These are phyloP conservation scores for Trichoderma pleuroti DNA, from an alignment of 2,329 filamentous ascomycete species.

Conservation along the genomic window DNA sequence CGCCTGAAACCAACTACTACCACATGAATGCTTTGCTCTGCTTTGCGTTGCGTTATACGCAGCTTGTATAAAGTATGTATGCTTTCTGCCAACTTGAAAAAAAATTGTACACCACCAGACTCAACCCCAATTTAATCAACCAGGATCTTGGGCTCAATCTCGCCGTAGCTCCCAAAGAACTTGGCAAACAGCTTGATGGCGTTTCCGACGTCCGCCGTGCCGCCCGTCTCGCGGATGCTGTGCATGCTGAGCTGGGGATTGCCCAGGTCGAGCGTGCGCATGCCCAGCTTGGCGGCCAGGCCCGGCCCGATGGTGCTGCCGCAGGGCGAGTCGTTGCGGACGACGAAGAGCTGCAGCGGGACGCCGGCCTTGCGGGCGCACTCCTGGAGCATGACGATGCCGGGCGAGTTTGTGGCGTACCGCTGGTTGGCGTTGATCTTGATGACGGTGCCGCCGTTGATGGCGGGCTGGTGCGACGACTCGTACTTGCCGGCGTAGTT, in stretches of 20 bases:
- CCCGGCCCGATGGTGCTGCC: constrained; percentile 98
- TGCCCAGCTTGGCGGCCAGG: constrained; percentile 80
- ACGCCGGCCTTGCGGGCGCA: constrained; percentile 71
- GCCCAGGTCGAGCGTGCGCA: constrained; percentile 85
- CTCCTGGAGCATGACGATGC: constrained; percentile 89
- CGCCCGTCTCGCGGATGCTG: constrained; percentile 89
- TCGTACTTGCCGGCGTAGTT: constrained; percentile 95
- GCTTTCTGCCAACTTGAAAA: neutral
- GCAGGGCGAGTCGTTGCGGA: constrained; percentile 90
- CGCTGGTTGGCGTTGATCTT: constrained; percentile 98
- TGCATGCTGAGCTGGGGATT: constrained; percentile 97
- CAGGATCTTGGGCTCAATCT: constrained; percentile 75
- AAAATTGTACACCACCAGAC: neutral
- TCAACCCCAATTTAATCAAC: constrained; percentile 59
- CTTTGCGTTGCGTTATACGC: neutral
- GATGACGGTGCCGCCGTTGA: constrained; percentile 95
- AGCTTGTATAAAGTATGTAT: neutral
- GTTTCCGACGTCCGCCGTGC: constrained; percentile 81
- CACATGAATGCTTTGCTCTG: neutral
- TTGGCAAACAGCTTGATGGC: constrained; percentile 80
- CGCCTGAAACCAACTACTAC: neutral
- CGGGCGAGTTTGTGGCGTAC: constrained; percentile 94
- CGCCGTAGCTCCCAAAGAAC: constrained; percentile 83
- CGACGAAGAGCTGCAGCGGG: constrained; percentile 91
- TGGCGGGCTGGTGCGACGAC: constrained; percentile 81